phyloP scores from a whole-genome alignment of 805 yeast genomes.

The Kazachstania taianensis region DNA sequence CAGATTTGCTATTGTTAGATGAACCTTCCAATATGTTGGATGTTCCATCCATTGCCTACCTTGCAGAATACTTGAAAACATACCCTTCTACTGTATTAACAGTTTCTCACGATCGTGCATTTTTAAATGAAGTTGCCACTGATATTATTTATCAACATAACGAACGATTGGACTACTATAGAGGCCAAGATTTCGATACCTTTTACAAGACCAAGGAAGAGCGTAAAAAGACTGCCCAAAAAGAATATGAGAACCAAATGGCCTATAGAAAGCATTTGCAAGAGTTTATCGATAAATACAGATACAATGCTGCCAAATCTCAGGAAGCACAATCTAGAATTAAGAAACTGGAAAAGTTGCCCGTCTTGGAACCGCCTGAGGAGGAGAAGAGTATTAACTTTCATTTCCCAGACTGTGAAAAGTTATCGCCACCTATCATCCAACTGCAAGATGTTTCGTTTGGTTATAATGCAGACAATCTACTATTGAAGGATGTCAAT shows the following conservation, averaged over 20 bases:
- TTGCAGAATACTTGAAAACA: conserved; percentile 80
- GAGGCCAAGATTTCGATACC: conserved; percentile 87
- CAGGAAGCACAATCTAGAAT: conserved; percentile 97
- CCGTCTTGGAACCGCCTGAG: conserved; percentile 86
- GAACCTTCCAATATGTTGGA: conserved; percentile 99
- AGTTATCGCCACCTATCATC: conserved; percentile 83
- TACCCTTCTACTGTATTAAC: conserved; percentile 90
- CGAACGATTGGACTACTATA: conserved; percentile 89
- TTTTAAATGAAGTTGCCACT: conserved; percentile 94
- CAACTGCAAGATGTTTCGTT: conserved; percentile 81
- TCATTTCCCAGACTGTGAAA: conserved; percentile 92
- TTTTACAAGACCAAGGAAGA: conserved; percentile 93
- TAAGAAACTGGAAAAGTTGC: conserved; percentile 90
- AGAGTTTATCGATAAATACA: conserved; percentile 86
- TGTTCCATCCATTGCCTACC: conserved; percentile 93
- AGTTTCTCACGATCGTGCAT: conserved; percentile 96
- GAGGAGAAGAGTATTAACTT: conserved; percentile 78
- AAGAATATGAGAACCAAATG: conserved; percentile 97
- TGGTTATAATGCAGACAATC: conserved; percentile 60
- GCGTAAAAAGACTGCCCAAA: conserved; percentile 81
- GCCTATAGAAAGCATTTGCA: conserved; percentile 90
- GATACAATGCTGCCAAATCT: conserved; percentile 96
- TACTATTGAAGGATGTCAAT: conserved; percentile 68
- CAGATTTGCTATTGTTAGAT: conserved; percentile 85
- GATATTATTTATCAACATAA: conserved; percentile 97